Conservation (phyloP, 495 filamentous ascomycete species). For the Saxispiralis lemnorum region DNA sequence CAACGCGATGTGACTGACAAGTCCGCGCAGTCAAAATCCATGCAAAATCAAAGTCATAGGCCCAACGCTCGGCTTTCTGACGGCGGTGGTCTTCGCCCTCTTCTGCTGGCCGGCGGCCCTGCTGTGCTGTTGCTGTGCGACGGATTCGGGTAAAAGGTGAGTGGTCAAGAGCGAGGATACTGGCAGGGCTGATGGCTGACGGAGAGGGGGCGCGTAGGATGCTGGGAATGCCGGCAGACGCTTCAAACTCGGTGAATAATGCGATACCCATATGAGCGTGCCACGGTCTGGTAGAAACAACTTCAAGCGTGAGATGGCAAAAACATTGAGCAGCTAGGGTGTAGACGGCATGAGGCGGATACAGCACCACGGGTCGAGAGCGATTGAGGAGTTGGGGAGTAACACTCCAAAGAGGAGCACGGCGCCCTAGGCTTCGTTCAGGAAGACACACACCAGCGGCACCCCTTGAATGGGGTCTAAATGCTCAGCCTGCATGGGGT, state of each 20-base stretch:
- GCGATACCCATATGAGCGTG: slow-evolving; percentile 8
- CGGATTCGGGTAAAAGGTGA: slow-evolving; percentile 7
- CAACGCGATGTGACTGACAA: no score
- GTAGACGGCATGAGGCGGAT: no score
- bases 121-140: slow-evolving; percentile 7
- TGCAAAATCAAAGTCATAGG: slow-evolving; percentile 7
- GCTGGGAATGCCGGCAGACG: slow-evolving; percentile 3
- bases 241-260: neutral
- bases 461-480: no score
- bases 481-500: no score
- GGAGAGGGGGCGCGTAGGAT: neutral
- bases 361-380: no score
- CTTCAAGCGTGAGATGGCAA: no score
- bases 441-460: no score
- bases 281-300: no score
- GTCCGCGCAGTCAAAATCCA: slow-evolving; percentile 1
- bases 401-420: no score
- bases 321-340: no score
- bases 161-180: neutral
- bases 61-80: slow-evolving; percentile 4
- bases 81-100: slow-evolving; percentile 3
- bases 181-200: neutral
- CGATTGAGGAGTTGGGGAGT: no score
- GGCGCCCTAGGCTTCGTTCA: no score
- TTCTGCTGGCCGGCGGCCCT: slow-evolving; percentile 8